Base-by-base conservation (phyloP, 768 basidiomycete species). In the Mycena sanguinolenta region DNA sequence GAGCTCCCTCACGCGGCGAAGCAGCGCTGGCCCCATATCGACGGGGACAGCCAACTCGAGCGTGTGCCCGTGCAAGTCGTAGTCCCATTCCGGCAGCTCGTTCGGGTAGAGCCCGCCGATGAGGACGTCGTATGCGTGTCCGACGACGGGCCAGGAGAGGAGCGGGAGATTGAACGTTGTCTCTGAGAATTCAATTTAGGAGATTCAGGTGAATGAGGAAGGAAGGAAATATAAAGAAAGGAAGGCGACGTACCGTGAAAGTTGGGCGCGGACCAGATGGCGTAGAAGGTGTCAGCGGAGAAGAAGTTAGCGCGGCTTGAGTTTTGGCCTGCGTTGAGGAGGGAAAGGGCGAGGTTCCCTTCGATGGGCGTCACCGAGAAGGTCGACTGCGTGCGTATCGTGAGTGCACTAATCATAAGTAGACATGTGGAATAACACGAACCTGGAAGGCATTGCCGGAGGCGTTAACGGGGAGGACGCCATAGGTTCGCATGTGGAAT, bases 51-150 rank as follows among this genome's bases (percentile, higher is more conserved):
- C 80, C 12, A 83, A 64, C 67, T 82, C 81, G 38, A 82, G 78
- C 12, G 79, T 83, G 67, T 78, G 76, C 34, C 77, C 81, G 64
- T 80, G 79, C 50, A 83, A 66, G 38, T 75, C 71, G 66, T 82
- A 81, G n/a, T 81, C 80, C 81, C 82, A 82, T 63, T 82, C 79
- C 0, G 82, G 76, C 12, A 69, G 71, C 52, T 73, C 71, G 34
- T 76, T 73, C 5, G 82, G 81, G 63, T 81, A 83, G 10, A 81
- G 71, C 5, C 80, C 81, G 34, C 80, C 80, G 53, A 82, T 82
- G 44, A 83, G 78, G n/a, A 82, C 81, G 64, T 82, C 80, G 73
- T 80, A 82, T 2, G 80, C 79, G 58, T 77, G 80, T 3, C 82
- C 79, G 63, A 77, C 67, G 16, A 82, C 80, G 17, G 82, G 82